Evolutionary conservation across 2,329 filamentous ascomycete species (phyloP), one percentile per base, ranked within the genome.

Genomic region (Stagonosporopsis cucurbitacearum): DNA sequence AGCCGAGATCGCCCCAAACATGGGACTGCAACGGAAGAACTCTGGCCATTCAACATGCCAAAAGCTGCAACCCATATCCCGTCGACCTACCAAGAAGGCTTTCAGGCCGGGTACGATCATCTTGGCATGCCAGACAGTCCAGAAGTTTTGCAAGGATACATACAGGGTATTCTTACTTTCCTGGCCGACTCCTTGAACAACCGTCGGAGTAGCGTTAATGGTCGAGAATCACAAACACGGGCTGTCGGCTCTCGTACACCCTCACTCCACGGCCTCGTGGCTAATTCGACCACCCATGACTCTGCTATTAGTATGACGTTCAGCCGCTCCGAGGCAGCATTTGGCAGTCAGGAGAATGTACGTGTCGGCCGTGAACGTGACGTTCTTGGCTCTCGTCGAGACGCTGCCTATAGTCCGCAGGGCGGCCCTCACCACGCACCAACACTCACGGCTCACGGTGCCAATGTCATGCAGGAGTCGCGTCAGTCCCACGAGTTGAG

Each of bases 21-120:
- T 35, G 62, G 48, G 6, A 64, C 59, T 23, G 51, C 56, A 9
- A 63, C 64, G 12, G 63, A 67, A 1, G 60, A 67, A 35, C 64
- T 59, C 11, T 73, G 67, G 68, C 57, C 59, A 0, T 61, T 66
- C 39, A 47, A 62, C 12, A 53, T 58, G 19, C 51, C 56, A 2
- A 69, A 67, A 39, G 54, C 60, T 9, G 55, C 64, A 3, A 46
- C 50, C 13, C 64, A 72, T 45, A 57, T 67, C 12, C 67, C 69
- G 15, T 67, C 66, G 9, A 75, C 71, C n/a, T 75, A 72, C 32
- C 73, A 75, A 50, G 72, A 75, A 49, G 73, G 72, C 1, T 75
- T 69, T n/a, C 73, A 75, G 50, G 71, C 72, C 17, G 73, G 73
- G 12, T 69, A 71, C n/a, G 65, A 71, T 35, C 73, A 74, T 40